Base-by-base conservation (phyloP, 345 rosid genomes). In the Noccaea caerulescens region DNA sequence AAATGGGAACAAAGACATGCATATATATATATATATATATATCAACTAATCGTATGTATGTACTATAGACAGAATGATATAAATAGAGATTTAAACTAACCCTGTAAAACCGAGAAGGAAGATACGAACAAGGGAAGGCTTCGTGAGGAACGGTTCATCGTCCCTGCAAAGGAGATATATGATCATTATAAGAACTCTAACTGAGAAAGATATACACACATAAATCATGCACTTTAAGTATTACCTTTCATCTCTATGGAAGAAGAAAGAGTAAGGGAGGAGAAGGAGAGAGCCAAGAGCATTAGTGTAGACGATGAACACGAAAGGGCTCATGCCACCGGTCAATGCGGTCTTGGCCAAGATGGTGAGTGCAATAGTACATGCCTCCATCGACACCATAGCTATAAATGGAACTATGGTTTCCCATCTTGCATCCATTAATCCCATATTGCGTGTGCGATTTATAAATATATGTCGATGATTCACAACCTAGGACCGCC, bases 321-420 rank as follows among this genome's bases (percentile, higher is more conserved):
- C 92, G 20, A 84, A 92, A 63, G 93, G 96, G 59, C 92, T 92
- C 84, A 85, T 69, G 44, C 96, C 96, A 47, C 73, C 65, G 0
- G 84, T 76, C 69, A 92, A 63, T 43, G 78, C 83, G 0, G 89
- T 82, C 75, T 86, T 87, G 4, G 90, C 89, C 84, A 88, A 46
- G 33, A 88, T 87, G 7, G 96, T 91, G 20, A 88, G 77, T 53
- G 77, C 93, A 45, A 87, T 82, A 36, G 96, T 84, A 72, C 85
- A 81, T 34, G 88, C 96, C 32, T 91, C 93, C 87, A 84, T 78
- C 46, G 66, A 65, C 61, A 83, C 82, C 97, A 88, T 87, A 65
- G 65, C 76, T 37, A 50, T 27, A 59, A 82, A 87, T 34, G 90
- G 85, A 63, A 61, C 79, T 50, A 70, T 79, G 44, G 77, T 82